Evolutionary conservation across 768 basidiomycete species (phyloP).

Genomic region (Leccinum broughii): DNA sequence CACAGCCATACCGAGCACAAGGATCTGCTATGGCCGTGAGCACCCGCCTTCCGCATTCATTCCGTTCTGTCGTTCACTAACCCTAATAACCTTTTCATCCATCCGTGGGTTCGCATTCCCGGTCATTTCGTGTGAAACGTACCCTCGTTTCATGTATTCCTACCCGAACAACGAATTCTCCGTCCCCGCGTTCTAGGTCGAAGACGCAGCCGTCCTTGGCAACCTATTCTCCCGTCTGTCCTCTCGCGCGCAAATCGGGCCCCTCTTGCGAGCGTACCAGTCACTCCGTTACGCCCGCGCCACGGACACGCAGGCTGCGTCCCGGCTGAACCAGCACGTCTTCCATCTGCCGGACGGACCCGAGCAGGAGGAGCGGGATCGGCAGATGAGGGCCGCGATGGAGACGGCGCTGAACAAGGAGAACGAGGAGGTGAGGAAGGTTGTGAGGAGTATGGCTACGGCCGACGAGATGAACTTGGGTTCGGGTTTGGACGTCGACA

Average conservation of each 20-base stretch:
- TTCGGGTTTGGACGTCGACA: too few relatives aligned
- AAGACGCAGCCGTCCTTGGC: constrained; percentile 43
- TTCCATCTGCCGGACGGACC: constrained; percentile 60
- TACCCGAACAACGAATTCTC: neutral
- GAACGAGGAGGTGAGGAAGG: constrained; percentile 8
- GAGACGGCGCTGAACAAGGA: constrained; percentile 35
- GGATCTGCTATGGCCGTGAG: constrained; percentile 55
- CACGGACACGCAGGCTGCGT: constrained; percentile 47
- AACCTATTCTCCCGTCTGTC: constrained; percentile 51
- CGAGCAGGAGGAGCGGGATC: constrained; percentile 51
- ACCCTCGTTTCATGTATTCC: neutral
- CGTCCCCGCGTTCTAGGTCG: constrained; percentile 24
- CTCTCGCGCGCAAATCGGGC: constrained; percentile 40
- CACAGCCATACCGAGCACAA: constrained; percentile 53
- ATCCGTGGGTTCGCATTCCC: neutral
- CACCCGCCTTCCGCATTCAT: neutral
- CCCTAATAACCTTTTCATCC: neutral
- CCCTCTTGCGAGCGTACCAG: constrained; percentile 53
- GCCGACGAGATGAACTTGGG: neutral
- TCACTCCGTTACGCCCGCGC: constrained; percentile 51
- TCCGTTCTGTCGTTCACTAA: neutral
- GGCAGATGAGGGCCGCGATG: constrained; percentile 51
- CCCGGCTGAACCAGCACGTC: constrained; percentile 50
- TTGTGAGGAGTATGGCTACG: constrained; percentile 16
- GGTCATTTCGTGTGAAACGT: neutral